These are phyloP conservation scores for Prinsepia uniflora DNA, from an alignment of 306 rosid genomes.

Conservation along the genomic window DNA sequence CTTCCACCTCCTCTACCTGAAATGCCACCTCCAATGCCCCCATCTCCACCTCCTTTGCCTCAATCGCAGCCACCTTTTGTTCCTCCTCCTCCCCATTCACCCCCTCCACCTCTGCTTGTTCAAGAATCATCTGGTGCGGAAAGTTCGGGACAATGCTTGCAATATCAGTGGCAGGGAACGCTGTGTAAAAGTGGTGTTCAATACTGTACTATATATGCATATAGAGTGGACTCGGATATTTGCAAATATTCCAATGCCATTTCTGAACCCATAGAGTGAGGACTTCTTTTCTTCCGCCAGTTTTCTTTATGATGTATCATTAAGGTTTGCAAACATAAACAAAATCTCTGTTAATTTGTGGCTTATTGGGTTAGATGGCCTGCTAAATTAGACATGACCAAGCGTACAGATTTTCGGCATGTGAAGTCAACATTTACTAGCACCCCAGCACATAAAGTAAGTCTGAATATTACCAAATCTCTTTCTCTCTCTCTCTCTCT, in stretches of 20 bases:
- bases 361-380: conserved; percentile 79
- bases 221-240: conserved; percentile 59
- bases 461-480: conserved; percentile 31
- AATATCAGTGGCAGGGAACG: conserved; percentile 75
- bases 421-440: conserved; percentile 75
- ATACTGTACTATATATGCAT: conserved; percentile 78
- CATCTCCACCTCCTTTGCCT: conserved; percentile 86
- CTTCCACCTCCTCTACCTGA: conserved; percentile 71
- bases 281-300: conserved; percentile 13
- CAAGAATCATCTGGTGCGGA: conserved; percentile 46
- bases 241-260: conserved; percentile 69
- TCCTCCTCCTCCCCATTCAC: conserved; percentile 89
- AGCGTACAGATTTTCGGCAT: conserved; percentile 84
- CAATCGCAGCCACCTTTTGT: conserved; percentile 63
- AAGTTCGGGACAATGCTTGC: conserved; percentile 40
- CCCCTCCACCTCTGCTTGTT: conserved; percentile 44
- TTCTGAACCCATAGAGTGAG: conserved; percentile 82
- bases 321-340: background rate
- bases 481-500: background rate
- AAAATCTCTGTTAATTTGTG: conserved; percentile 18
- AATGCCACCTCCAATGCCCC: conserved; percentile 67
- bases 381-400: conserved; percentile 84
- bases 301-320: conserved; percentile 19
- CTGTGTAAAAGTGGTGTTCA: conserved; percentile 90
- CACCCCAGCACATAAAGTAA: conserved; percentile 75